A percentile compares a stretch with the other conserved stretches of the same genome.
Evolutionary conservation across 2,329 filamentous ascomycete species (phyloP).

Genomic region (Sporothrix brasiliensis): DNA sequence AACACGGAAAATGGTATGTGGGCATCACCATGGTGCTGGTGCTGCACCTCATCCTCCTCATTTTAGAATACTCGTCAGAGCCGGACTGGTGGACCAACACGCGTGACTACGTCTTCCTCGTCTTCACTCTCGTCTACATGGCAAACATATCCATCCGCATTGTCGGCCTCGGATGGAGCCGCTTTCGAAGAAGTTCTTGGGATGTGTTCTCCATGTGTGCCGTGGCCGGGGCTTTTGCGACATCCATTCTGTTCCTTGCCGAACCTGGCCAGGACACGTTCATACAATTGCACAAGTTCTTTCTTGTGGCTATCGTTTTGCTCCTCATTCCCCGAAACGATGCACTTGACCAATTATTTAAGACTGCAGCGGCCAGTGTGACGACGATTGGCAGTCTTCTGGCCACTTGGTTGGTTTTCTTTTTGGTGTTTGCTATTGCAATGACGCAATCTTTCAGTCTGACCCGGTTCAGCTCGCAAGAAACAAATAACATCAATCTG

Average conservation of each 20-base stretch:
- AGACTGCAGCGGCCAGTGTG: slow-evolving; percentile 92
- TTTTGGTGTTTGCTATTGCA: slow-evolving; percentile 94
- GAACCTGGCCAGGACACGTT: slow-evolving; percentile 64
- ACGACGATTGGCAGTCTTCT: slow-evolving; percentile 87
- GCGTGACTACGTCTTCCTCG: slow-evolving; percentile 76
- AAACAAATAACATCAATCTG: slow-evolving; percentile 83
- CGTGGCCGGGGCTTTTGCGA: slow-evolving; percentile 78
- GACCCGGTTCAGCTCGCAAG: slow-evolving; percentile 77
- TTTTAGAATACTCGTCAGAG: slow-evolving; percentile 83
- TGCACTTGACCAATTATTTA: slow-evolving; percentile 96
- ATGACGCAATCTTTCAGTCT: slow-evolving; percentile 94
- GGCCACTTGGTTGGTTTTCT: slow-evolving; percentile 96
- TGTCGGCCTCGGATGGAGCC: slow-evolving; percentile 84
- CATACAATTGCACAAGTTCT: slow-evolving; percentile 86
- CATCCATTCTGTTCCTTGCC: slow-evolving; percentile 74
- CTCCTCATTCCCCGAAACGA: slow-evolving; percentile 95
- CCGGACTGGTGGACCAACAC: slow-evolving; percentile 68
- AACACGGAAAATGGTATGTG: slow-evolving; percentile 88
- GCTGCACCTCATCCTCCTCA: slow-evolving; percentile 78
- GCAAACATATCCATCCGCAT: slow-evolving; percentile 82
- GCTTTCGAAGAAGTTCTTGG: slow-evolving; percentile 93
- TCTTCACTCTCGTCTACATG: slow-evolving; percentile 80
- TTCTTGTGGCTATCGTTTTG: slow-evolving; percentile 85
- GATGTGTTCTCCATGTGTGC: slow-evolving; percentile 84
- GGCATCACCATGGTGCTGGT: slow-evolving; percentile 78